phyloP scores from a whole-genome alignment of 164 flowering plant species.

The Kingdonia uniflora region DNA sequence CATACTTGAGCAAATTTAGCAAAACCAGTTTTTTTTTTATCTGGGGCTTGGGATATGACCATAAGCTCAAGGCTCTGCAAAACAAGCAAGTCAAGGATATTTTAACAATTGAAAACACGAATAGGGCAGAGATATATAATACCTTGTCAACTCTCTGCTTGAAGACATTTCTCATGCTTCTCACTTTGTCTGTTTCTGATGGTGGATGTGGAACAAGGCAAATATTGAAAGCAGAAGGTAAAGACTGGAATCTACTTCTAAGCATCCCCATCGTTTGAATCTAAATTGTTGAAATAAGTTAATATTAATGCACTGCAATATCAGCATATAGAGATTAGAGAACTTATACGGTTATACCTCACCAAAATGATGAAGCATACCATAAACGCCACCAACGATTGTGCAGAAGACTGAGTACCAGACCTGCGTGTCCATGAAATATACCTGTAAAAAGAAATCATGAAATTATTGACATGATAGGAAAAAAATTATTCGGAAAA shows the following conservation, averaged over 20 bases:
- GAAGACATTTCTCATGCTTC: slow-evolving; percentile 23
- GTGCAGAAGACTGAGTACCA: slow-evolving; percentile 53
- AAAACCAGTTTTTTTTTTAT: slow-evolving; percentile 27
- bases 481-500: too few relatives aligned
- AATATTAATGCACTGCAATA: slow-evolving; percentile 4
- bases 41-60: slow-evolving; percentile 28
- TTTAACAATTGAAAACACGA: background rate
- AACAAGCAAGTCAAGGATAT: background rate
- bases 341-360: slow-evolving; percentile 69
- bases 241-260: slow-evolving; percentile 62
- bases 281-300: slow-evolving; percentile 23
- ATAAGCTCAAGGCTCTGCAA: slow-evolving; percentile 2
- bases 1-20: slow-evolving; percentile 70
- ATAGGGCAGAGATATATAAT: background rate
- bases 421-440: slow-evolving; percentile 50
- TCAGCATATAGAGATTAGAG: background rate
- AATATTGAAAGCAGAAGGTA: slow-evolving; percentile 68
- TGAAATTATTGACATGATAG: background rate
- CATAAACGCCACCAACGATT: slow-evolving; percentile 39
- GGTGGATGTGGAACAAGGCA: slow-evolving; percentile 47
- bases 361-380: slow-evolving; percentile 78
- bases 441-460: slow-evolving; percentile 25
- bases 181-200: slow-evolving; percentile 21
- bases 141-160: slow-evolving; percentile 13
- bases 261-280: slow-evolving; percentile 88